Conservation (phyloP, 2,329 filamentous ascomycete species). For the Ophiocordyceps unilateralis region DNA sequence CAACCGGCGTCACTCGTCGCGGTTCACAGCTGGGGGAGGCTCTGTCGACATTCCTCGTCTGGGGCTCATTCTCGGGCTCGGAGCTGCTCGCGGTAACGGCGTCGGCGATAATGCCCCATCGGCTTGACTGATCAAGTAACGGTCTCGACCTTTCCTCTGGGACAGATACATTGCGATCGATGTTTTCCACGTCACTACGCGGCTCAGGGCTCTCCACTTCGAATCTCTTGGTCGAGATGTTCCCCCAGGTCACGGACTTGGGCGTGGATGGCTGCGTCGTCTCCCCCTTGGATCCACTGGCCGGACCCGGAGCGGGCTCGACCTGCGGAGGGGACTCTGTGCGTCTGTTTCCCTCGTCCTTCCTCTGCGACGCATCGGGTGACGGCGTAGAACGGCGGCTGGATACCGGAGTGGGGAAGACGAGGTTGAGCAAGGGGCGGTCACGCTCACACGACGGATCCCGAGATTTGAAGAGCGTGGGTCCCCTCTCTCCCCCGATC, state of each 20-base stretch:
- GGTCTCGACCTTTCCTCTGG: slow-evolving; percentile 15
- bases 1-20: slow-evolving; percentile 6
- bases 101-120: slow-evolving; percentile 35
- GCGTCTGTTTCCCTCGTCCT: neutral
- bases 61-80: slow-evolving; percentile 18
- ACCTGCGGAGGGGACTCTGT: slow-evolving; percentile 5
- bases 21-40: slow-evolving; percentile 1
- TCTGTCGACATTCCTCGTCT: slow-evolving; percentile 7
- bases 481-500: slow-evolving; percentile 6
- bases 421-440: slow-evolving; percentile 41
- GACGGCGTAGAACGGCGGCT: slow-evolving; percentile 26
- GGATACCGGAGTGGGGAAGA: slow-evolving; percentile 38
- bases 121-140: slow-evolving; percentile 20
- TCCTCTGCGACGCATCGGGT: neutral
- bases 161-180: slow-evolving; percentile 8
- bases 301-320: slow-evolving; percentile 15
- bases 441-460: slow-evolving; percentile 37
- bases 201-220: slow-evolving; percentile 40
- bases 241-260: slow-evolving; percentile 47
- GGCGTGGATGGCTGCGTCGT: slow-evolving; percentile 23
- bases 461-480: slow-evolving; percentile 23
- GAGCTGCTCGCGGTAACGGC: slow-evolving; percentile 26
- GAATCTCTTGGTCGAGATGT: slow-evolving; percentile 47
- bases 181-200: slow-evolving; percentile 13
- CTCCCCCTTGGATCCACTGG: slow-evolving; percentile 23